phyloP scores from a whole-genome alignment of 2,329 filamentous ascomycete genomes.

The Penicillium brasilianum region DNA sequence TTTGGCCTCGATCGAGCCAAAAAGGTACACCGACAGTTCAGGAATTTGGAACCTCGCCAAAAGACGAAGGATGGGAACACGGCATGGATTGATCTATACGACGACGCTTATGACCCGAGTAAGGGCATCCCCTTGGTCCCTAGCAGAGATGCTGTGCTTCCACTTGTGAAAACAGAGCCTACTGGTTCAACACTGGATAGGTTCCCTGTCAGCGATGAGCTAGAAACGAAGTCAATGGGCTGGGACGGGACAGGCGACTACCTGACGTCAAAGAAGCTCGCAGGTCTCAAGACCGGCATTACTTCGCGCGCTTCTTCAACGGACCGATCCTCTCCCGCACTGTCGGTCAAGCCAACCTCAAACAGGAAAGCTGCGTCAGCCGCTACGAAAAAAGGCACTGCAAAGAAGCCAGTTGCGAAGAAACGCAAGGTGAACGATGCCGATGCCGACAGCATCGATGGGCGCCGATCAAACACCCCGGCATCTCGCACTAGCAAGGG shows the following conservation, averaged over 20 bases:
- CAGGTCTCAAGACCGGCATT: conserved; percentile 45
- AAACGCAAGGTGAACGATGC: conserved; percentile 48
- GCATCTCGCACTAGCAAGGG: conserved; percentile 43
- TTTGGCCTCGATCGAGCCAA: conserved; percentile 44
- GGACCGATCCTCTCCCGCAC: conserved; percentile 45
- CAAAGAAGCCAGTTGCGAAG: conserved; percentile 46
- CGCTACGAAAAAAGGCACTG: conserved; percentile 45
- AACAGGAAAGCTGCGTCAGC: conserved; percentile 42
- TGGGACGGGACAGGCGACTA: conserved; percentile 38
- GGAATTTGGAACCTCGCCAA: conserved; percentile 31
- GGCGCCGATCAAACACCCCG: conserved; percentile 48
- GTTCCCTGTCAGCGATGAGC: conserved; percentile 34
- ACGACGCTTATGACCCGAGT: conserved; percentile 28
- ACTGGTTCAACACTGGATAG: conserved; percentile 36
- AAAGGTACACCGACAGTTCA: conserved; percentile 41
- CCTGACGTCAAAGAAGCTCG: conserved; percentile 47
- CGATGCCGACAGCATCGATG: conserved; percentile 46
- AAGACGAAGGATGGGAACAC: conserved; percentile 20
- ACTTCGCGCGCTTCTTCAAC: conserved; percentile 43
- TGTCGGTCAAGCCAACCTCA: conserved; percentile 41
- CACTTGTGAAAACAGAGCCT: conserved; percentile 45
- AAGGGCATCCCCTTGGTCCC: conserved; percentile 18
- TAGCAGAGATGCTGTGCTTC: conserved; percentile 27
- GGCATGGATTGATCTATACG: conserved; percentile 46
- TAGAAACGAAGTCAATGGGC: conserved; percentile 33